A percentile compares a stretch with the other conserved stretches of the same genome.
These are phyloP conservation scores for Trichoderma sp. DNA, from an alignment of 2,329 filamentous ascomycete genomes.

Conservation along the genomic window DNA sequence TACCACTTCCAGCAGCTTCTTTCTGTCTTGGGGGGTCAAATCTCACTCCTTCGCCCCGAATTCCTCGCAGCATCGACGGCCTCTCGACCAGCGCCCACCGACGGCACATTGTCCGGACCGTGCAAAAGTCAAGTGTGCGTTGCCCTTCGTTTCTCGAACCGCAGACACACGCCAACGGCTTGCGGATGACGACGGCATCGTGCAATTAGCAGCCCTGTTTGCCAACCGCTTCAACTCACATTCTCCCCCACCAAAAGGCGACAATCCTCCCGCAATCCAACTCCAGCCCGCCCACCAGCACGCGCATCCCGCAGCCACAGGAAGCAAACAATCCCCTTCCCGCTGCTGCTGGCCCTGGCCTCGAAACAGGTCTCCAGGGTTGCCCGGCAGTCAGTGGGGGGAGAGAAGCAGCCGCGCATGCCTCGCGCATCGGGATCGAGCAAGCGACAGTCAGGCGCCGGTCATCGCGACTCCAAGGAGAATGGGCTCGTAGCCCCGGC, in stretches of 20 bases:
- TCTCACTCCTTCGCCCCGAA: constrained; percentile 19
- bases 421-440: constrained; percentile 57
- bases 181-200: not conserved
- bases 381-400: constrained; percentile 35
- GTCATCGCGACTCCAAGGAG: constrained; percentile 71
- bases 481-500: constrained; percentile 72
- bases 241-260: not conserved
- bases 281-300: not conserved
- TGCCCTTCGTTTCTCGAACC: not conserved
- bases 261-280: not conserved
- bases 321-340: constrained; percentile 17
- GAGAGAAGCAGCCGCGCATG: constrained; percentile 47
- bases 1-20: constrained; percentile 16
- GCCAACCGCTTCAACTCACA: not conserved
- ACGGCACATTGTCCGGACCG: not conserved
- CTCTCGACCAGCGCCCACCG: not conserved
- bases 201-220: not conserved
- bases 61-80: not conserved
- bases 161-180: not conserved
- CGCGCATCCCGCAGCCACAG: constrained; percentile 13
- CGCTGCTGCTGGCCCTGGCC: constrained; percentile 37
- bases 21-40: constrained; percentile 17
- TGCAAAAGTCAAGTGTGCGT: not conserved
- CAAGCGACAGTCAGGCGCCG: constrained; percentile 61
- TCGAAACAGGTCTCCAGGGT: constrained; percentile 35